These are phyloP conservation scores for Reticulascus tulasneorum DNA, from an alignment of 2,329 filamentous ascomycete species.

Conservation along the genomic window DNA sequence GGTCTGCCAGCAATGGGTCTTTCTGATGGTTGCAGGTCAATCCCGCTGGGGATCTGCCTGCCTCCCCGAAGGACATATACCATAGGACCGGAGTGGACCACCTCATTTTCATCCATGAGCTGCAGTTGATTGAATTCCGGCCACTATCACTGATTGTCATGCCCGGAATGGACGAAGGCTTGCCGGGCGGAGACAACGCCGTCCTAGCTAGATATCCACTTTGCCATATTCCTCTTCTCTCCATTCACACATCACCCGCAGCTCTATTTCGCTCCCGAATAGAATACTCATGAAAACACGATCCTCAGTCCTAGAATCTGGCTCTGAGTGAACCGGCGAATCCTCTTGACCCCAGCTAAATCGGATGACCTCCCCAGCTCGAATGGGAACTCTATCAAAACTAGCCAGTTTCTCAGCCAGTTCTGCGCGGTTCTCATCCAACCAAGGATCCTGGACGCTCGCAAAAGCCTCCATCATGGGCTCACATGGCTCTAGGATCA, in stretches of 20 bases:
- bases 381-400: not conserved
- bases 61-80: no score
- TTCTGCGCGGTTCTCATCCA: not conserved
- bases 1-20: no score
- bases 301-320: conserved; percentile 3
- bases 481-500: not conserved
- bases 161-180: no score
- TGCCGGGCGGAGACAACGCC: not conserved
- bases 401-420: not conserved
- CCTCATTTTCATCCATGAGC: no score
- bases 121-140: no score
- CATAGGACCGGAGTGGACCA: no score
- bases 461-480: not conserved
- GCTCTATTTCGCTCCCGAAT: conserved; percentile 7
- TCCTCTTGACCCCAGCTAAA: conserved; percentile 8
- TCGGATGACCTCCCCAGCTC: conserved; percentile 5
- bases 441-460: not conserved
- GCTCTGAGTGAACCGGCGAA: conserved; percentile 11
- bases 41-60: no score
- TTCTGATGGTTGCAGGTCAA: no score
- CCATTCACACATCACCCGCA: conserved; percentile 6
- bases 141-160: no score
- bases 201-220: not conserved
- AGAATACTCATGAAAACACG: conserved; percentile 8
- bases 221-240: conserved; percentile 1